Base-by-base conservation (phyloP, 495 filamentous ascomycete genomes). In the Achaetomiella virescens region DNA sequence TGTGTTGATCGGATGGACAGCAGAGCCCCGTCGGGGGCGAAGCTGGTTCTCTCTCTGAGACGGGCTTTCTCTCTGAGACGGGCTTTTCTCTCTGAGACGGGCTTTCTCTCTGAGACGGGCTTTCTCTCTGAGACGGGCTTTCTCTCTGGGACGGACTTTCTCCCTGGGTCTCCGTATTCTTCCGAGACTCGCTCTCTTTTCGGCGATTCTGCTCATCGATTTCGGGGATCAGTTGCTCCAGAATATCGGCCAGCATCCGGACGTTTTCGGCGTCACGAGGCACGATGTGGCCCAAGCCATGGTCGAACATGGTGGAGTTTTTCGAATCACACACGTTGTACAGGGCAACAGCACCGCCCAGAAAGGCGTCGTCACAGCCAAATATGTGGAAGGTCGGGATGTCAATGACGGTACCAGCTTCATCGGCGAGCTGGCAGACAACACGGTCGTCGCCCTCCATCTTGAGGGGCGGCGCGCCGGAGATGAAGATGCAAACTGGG, bases 301-400 rank as follows among this genome's bases (percentile, higher is more conserved):
- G 80, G 61, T 83, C 81, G 51, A 81, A 83, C 22, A 82, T 64
- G 45, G 70, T 65, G 2, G 80, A 75, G 1, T 47, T 67, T 27
- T 78, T 72, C 24, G 63, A 70, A 44, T 80, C 72, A 62, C 80
- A 85, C 24, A 81, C 61, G 61, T 84, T 83, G 65, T 77, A 82
- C 6, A 84, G 63, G 18, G 78, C 77, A 54, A 84, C 70, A 1
- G 76, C 72, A 0, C 71, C 76, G 37, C 72, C 65, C 0, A 82
- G 60, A 43, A 79, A 81, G 2, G 79, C 77, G 61, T 85, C 82
- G 21, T 75, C 67, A 11, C 77, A 80, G 20, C 81, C 81, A 31
- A 83, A 68, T 38, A 81, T 70, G 71, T 84, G 81, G 29, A 74
- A 75, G 11, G 81, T 81, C 3, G 81, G 80, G 44, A 84, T 72